Evolutionary conservation across 148 eudicot species (phyloP).

Genomic region (Cornus suecica): DNA sequence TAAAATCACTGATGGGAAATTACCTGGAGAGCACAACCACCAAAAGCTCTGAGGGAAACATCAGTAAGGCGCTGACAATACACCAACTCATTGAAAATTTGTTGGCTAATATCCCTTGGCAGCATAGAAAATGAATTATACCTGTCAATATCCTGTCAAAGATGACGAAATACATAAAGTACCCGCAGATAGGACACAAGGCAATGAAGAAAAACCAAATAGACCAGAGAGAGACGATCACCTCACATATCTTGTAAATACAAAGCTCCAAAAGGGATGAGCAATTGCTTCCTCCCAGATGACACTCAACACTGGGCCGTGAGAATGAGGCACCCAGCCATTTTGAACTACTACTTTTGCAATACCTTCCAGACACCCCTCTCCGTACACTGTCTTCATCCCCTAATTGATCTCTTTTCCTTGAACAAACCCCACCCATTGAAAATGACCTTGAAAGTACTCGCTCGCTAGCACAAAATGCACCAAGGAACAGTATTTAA

Average conservation of each 20-base stretch:
- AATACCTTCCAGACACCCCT: slow-evolving; percentile 43
- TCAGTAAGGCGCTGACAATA: slow-evolving; percentile 37
- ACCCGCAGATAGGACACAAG: not conserved
- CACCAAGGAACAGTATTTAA: not conserved
- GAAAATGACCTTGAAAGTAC: slow-evolving; percentile 4
- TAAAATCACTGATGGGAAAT: not conserved
- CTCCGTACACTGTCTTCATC: slow-evolving; percentile 34
- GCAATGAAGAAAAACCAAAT: not conserved
- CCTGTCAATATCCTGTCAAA: slow-evolving; percentile 39
- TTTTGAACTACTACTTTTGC: slow-evolving; percentile 64
- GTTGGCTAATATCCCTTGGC: slow-evolving; percentile 63
- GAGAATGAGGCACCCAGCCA: slow-evolving; percentile 49
- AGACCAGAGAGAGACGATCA: slow-evolving; percentile 14
- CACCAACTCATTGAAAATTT: slow-evolving; percentile 50
- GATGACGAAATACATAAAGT: not conserved
- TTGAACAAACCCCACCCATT: slow-evolving; percentile 69
- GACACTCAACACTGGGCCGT: slow-evolving; percentile 29
- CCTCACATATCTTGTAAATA: slow-evolving; percentile 39
- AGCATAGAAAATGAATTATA: slow-evolving; percentile 41
- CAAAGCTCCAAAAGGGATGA: slow-evolving; percentile 61
- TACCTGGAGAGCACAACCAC: slow-evolving; percentile 64
- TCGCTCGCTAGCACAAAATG: not conserved
- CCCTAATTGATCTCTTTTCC: slow-evolving; percentile 49
- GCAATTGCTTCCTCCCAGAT: slow-evolving; percentile 26
- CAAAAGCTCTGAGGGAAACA: slow-evolving; percentile 42